A percentile compares a stretch with the other conserved stretches of the same genome.
These are phyloP conservation scores for Ilyonectria sp. DNA, from an alignment of 2,329 filamentous ascomycete genomes.

Conservation along the genomic window DNA sequence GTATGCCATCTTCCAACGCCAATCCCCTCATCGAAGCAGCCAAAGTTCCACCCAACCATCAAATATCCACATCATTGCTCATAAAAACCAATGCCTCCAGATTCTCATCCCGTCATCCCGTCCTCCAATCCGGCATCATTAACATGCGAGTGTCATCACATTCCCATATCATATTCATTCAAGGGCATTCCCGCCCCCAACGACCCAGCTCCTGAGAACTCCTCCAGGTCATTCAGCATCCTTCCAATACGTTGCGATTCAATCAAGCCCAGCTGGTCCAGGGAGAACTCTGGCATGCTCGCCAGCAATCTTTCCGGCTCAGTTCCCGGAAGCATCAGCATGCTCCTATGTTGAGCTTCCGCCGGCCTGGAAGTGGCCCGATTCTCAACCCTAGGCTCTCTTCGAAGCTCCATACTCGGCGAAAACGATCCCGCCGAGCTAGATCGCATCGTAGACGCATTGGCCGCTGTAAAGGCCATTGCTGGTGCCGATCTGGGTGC, in stretches of 20 bases:
- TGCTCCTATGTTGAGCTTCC: constrained; percentile 18
- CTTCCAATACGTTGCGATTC: constrained; percentile 40
- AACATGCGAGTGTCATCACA: background rate
- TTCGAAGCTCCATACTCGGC: constrained; percentile 15
- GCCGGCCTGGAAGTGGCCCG: background rate
- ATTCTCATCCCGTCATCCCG: background rate
- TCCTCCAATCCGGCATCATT: constrained; percentile 7
- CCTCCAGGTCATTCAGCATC: constrained; percentile 45
- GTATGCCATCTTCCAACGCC: constrained; percentile 14
- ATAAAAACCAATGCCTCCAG: constrained; percentile 6
- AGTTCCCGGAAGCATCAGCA: constrained; percentile 33
- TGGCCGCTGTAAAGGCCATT: constrained; percentile 32
- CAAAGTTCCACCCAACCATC: constrained; percentile 3
- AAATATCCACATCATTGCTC: constrained; percentile 16
- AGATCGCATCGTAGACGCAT: constrained; percentile 19
- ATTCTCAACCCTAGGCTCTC: constrained; percentile 21
- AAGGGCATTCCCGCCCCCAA: constrained; percentile 24
- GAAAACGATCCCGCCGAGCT: constrained; percentile 17
- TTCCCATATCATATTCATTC: constrained; percentile 10
- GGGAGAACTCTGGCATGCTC: constrained; percentile 8
- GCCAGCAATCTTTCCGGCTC: constrained; percentile 2
- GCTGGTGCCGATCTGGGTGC: constrained; percentile 29
- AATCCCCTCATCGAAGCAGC: background rate
- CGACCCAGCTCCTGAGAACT: constrained; percentile 42
- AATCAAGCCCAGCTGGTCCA: constrained; percentile 23